Percentiles rank a stretch among this genome's conserved stretches.
Conservation (phyloP, 2,329 filamentous ascomycete genomes). For the Septoria linicola region DNA sequence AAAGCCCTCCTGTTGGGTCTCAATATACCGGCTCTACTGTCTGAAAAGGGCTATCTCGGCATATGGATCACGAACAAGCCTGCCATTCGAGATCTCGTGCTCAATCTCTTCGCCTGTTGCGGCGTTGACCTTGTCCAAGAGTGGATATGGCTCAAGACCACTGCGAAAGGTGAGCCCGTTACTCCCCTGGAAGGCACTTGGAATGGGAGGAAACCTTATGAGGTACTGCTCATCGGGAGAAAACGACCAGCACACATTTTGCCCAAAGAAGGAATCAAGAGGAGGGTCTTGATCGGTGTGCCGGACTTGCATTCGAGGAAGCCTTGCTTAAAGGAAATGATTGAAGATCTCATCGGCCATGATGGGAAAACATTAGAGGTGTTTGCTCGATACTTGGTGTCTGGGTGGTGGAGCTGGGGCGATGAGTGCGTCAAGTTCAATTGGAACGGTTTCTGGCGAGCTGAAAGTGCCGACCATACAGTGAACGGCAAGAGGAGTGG, state of each 20-base stretch:
- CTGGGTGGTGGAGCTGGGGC: conserved; percentile 78
- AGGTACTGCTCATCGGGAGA: conserved; percentile 64
- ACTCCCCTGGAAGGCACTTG: conserved; percentile 59
- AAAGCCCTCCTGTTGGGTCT: conserved; percentile 43
- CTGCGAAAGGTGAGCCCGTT: conserved; percentile 63
- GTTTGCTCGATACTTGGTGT: conserved; percentile 71
- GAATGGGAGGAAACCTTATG: conserved; percentile 68
- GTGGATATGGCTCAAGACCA: conserved; percentile 79
- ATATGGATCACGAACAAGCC: conserved; percentile 78
- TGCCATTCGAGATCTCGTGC: conserved; percentile 53
- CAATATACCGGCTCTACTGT: conserved; percentile 55
- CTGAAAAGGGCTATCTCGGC: conserved; percentile 59
- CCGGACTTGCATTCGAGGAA: conserved; percentile 78
- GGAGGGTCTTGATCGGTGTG: conserved; percentile 65
- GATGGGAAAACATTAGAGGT: conserved; percentile 66
- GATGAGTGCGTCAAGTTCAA: conserved; percentile 72
- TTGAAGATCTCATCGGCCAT: conserved; percentile 55
- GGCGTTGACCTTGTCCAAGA: conserved; percentile 65
- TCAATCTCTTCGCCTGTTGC: conserved; percentile 67
- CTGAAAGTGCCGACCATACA: neutral
- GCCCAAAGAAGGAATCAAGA: conserved; percentile 33
- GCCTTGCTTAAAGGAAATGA: conserved; percentile 64
- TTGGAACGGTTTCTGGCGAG: conserved; percentile 52
- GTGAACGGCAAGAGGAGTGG: too few species aligned
- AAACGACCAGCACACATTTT: conserved; percentile 7